Evolutionary conservation across 2,329 filamentous ascomycete species (phyloP).

Genomic region (Corniculantispora saksenae): DNA sequence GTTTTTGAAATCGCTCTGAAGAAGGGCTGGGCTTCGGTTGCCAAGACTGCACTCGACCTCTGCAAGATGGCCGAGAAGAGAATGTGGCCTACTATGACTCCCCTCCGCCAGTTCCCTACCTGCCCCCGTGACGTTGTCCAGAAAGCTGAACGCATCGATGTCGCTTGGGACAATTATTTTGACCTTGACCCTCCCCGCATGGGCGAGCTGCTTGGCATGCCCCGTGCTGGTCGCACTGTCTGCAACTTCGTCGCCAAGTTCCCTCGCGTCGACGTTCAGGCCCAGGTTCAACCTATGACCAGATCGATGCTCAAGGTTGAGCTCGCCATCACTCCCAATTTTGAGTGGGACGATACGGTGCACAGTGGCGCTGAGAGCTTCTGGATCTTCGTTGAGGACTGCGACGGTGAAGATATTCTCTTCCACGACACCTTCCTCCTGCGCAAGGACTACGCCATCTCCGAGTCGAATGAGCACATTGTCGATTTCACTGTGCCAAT

Average conservation of each 20-base stretch:
- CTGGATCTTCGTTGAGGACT: constrained; percentile 97
- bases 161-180: constrained; percentile 91
- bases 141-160: constrained; percentile 92
- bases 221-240: constrained; percentile 81
- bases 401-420: constrained; percentile 92
- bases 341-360: constrained; percentile 89
- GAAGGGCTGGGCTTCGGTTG: constrained; percentile 92
- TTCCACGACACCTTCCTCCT: constrained; percentile 94
- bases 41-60: constrained; percentile 87
- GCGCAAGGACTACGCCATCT: constrained; percentile 81
- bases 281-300: constrained; percentile 92
- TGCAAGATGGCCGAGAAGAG: constrained; percentile 99
- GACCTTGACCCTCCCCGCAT: constrained; percentile 94
- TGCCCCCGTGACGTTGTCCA: constrained; percentile 84
- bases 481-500: constrained; percentile 97
- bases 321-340: constrained; percentile 88
- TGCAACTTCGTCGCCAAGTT: constrained; percentile 90
- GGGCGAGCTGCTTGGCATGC: constrained; percentile 90
- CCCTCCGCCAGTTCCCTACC: constrained; percentile 82
- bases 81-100: constrained; percentile 99
- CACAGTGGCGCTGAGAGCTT: constrained; percentile 90
- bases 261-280: constrained; percentile 87
- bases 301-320: constrained; percentile 90
- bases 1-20: constrained; percentile 97
- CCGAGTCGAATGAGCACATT: constrained; percentile 88